A percentile compares a stretch with the other conserved stretches of the same genome.
These are phyloP conservation scores for Conringia planisiliqua DNA, from an alignment of 345 rosid genomes.

Conservation along the genomic window DNA sequence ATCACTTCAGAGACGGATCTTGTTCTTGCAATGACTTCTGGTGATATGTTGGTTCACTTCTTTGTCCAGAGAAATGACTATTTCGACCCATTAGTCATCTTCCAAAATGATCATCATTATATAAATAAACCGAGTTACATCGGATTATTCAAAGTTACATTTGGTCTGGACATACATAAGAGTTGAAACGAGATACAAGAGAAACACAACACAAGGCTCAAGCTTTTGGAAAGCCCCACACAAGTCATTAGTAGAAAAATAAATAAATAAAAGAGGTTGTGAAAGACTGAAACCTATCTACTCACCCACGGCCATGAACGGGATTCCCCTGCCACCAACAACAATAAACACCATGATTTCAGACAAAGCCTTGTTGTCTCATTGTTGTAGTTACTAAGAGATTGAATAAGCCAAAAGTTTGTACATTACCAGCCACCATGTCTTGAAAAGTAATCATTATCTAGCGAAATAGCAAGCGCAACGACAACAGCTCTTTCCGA, in stretches of 20 bases:
- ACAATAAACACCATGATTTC: background rate
- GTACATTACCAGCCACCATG: constrained; percentile 80
- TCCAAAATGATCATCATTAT: constrained; percentile 10
- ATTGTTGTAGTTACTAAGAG: background rate
- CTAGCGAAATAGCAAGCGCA: constrained; percentile 91
- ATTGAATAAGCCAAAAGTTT: background rate
- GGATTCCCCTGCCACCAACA: constrained; percentile 55
- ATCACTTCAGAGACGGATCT: constrained; percentile 48
- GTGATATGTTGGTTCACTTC: constrained; percentile 3
- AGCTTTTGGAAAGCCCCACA: constrained; percentile 10
- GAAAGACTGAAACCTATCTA: constrained; percentile 23
- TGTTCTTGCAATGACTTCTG: constrained; percentile 57
- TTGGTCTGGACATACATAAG: background rate
- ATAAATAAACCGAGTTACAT: background rate
- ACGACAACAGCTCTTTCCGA: constrained; percentile 81
- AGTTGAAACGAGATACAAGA: background rate
- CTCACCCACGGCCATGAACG: constrained; percentile 52
- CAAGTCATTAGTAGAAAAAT: background rate
- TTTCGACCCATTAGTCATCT: no score
- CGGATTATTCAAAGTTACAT: background rate
- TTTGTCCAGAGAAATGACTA: background rate
- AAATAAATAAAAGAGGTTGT: background rate
- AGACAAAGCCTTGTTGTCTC: background rate
- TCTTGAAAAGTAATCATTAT: constrained; percentile 92
- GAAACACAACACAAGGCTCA: constrained; percentile 18